A percentile compares a stretch with the other conserved stretches of the same genome.
Evolutionary conservation across 2,329 filamentous ascomycete species (phyloP).

Genomic region (Thyridium curvatum): DNA sequence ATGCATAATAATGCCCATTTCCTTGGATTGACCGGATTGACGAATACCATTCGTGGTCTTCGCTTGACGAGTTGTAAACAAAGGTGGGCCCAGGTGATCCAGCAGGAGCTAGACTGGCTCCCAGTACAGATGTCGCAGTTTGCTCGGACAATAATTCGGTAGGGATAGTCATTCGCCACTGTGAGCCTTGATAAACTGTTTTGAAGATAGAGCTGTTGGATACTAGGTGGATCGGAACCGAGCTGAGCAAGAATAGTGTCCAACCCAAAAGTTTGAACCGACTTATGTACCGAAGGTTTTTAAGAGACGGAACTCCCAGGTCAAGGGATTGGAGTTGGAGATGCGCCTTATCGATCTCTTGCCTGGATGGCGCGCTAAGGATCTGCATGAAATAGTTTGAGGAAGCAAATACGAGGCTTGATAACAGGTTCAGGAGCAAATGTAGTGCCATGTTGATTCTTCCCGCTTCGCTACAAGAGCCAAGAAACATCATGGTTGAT

Average conservation of each 20-base stretch:
- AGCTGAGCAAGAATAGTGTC: constrained; percentile 6
- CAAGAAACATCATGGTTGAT: background rate
- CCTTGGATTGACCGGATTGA: too few relatives aligned
- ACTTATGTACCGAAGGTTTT: constrained; percentile 7
- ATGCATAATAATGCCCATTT: too few relatives aligned
- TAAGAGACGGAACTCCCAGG: constrained; percentile 8
- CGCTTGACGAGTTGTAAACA: too few relatives aligned
- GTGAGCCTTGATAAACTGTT: constrained; percentile 3
- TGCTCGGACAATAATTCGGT: background rate
- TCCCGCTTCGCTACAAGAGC: background rate
- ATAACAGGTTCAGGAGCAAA: constrained; percentile 21
- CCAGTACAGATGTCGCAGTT: constrained; percentile 7
- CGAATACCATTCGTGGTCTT: too few relatives aligned
- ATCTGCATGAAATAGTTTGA: constrained; percentile 30
- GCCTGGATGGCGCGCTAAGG: constrained; percentile 22
- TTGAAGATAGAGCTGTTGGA: constrained; percentile 11
- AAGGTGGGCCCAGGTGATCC: too few relatives aligned
- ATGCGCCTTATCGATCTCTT: constrained; percentile 17
- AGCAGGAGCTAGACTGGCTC: too few relatives aligned
- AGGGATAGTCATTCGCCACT: background rate
- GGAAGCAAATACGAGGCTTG: constrained; percentile 21
- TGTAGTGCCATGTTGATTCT: constrained; percentile 16
- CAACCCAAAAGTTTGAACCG: constrained; percentile 3
- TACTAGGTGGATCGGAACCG: constrained; percentile 10
- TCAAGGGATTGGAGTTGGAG: constrained; percentile 4